Evolutionary conservation across 805 yeast genomes (phyloP), one percentile per base, ranked within the genome.

Genomic region (Yamadazyma akitaensis): DNA sequence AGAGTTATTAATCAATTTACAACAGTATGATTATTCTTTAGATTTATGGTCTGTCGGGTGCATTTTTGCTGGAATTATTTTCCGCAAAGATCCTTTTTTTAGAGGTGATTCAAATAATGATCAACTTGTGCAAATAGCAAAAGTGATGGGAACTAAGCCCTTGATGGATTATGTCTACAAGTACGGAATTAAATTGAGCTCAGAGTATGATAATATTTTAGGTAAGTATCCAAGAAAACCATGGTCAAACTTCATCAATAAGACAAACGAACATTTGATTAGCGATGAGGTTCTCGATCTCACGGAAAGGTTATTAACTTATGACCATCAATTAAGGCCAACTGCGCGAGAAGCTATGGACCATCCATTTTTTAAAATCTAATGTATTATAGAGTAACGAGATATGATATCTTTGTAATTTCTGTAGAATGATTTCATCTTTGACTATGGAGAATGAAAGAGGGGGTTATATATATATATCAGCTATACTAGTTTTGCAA

Each of bases 31-130:
- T 67, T 90, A 90, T 65, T 85, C 94, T 11, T 73, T 90, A 47
- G 97, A 90, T 64, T 65, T 90, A 59, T 90, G 97, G 97, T 85
- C 95, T 12, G 84, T 80, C 49, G 97, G 96, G 9, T 91, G 96
- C 50, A 88, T 87, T 86, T 70, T 90, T 41, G 96, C 96, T 5
- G 84, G 94, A 12, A 87, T 90, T 61, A 82, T 88, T 28, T 88
- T 89, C 70, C 86, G 84, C 59, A 86, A 83, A 61, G 97, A 90
- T 60, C 97, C 97, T 10, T 87, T 90, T 55, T 90, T 90, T 76
- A 91, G 87, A 62, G 97, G 96, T 14, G 84, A 87, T 51, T 86
- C 96, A n/a, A 90, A 90, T 64, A 86, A 88, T 38, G 96, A 90
- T 68, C 97, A 90, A 68, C 72, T 90, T 58, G 96, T 90, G 19